Evolutionary conservation across 805 yeast genomes (phyloP).

Genomic region (Wickerhamia fluorescens): DNA sequence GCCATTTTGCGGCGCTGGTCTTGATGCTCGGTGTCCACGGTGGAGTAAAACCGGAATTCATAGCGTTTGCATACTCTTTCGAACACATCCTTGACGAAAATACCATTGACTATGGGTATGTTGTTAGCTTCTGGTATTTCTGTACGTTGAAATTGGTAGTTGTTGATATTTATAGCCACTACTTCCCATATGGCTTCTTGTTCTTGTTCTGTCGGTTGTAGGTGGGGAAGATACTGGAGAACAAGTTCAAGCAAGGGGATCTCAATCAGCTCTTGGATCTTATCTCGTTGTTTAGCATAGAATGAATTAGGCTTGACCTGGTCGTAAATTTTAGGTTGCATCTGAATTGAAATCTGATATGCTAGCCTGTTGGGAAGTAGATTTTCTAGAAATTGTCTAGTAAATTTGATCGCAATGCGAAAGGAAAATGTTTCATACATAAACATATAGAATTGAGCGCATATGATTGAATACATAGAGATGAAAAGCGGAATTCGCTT

Average conservation of each 20-base stretch:
- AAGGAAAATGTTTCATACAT: too few relatives aligned
- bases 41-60: slow-evolving; percentile 1
- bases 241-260: slow-evolving; percentile 23
- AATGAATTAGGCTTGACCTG: slow-evolving; percentile 15
- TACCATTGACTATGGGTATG: slow-evolving; percentile 23
- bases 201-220: slow-evolving; percentile 16
- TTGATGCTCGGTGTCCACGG: neutral
- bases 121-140: slow-evolving; percentile 21
- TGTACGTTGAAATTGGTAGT: slow-evolving; percentile 10
- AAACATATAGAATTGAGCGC: too few relatives aligned
- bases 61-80: slow-evolving; percentile 11
- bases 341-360: too few relatives aligned
- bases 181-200: slow-evolving; percentile 28
- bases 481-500: too few relatives aligned
- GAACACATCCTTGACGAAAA: slow-evolving; percentile 16
- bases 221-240: slow-evolving; percentile 23
- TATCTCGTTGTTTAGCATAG: slow-evolving; percentile 18
- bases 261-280: slow-evolving; percentile 15
- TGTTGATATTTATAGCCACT: slow-evolving; percentile 26
- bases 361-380: too few relatives aligned
- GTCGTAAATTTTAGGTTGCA: neutral
- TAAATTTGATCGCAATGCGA: too few relatives aligned
- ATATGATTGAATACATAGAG: too few relatives aligned
- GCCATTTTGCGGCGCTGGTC: too few relatives aligned
- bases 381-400: too few relatives aligned